phyloP scores from a whole-genome alignment of 2,329 filamentous ascomycete genomes.

The Fusarium sp. region DNA sequence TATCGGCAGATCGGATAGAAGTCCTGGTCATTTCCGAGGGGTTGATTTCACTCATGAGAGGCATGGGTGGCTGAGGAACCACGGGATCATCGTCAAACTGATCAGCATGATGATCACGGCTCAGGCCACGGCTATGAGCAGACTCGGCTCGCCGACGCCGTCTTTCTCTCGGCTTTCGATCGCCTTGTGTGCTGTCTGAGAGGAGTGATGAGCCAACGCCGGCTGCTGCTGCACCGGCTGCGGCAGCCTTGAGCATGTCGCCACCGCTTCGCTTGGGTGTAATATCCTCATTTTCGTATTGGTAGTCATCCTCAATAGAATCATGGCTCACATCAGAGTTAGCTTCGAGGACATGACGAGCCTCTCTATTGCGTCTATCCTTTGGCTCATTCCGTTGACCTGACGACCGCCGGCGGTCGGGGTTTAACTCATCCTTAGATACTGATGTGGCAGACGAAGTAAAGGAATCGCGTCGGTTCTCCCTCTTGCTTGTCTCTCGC shows the following conservation, averaged over 20 bases:
- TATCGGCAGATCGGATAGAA: constrained; percentile 85
- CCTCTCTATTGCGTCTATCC: constrained; percentile 61
- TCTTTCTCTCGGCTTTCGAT: constrained; percentile 61
- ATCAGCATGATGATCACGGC: constrained; percentile 57
- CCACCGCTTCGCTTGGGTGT: constrained; percentile 57
- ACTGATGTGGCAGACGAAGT: constrained; percentile 64
- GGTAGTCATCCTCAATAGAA: constrained; percentile 53
- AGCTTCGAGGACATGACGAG: constrained; percentile 63
- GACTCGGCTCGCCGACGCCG: constrained; percentile 63
- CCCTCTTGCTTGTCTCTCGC: constrained; percentile 83
- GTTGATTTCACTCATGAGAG: constrained; percentile 85
- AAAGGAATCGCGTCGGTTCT: constrained; percentile 73
- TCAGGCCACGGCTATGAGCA: constrained; percentile 55
- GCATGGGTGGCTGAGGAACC: constrained; percentile 78
- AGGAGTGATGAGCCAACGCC: constrained; percentile 48
- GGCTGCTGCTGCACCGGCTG: constrained; percentile 56
- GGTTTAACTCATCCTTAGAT: constrained; percentile 65
- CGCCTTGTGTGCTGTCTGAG: constrained; percentile 56
- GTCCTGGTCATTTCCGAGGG: constrained; percentile 88
- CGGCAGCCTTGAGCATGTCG: constrained; percentile 56
- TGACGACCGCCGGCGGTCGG: constrained; percentile 70
- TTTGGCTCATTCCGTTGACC: constrained; percentile 60
- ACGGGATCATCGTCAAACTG: constrained; percentile 66
- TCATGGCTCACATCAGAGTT: constrained; percentile 60
- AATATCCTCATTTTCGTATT: constrained; percentile 51